Base-by-base conservation (phyloP, 1,139 yeast species). In the Debaryomyces psychrophilus region DNA sequence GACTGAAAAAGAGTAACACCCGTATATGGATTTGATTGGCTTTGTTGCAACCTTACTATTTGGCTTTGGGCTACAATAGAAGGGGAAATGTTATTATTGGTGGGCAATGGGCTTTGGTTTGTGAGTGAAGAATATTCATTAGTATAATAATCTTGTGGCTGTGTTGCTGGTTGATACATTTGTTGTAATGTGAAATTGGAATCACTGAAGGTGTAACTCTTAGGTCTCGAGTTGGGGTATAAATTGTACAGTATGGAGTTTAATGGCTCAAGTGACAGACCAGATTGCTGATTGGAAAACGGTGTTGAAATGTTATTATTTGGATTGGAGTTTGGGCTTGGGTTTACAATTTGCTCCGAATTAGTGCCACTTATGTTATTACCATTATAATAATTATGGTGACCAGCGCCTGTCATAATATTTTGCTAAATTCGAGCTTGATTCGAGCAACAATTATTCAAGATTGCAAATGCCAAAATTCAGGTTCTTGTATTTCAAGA, bases 131-230 rank as follows among this genome's bases (percentile, higher is more conserved):
- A 34, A 22, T 37, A 44, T 28, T 47, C 51, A 33, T 39, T 39
- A 37, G 29, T 41, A 12, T 44, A 42, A 26, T 43, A 46, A 22
- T 51, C 54, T 23, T 48, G 55, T 31, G 50, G 56, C 20, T 38
- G 39, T 7, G 46, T 14, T 8, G 41, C 41, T 22, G 31, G 31
- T 28, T 37, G 50, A 36, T 52, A 53, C 14, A 50, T 48, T 26
- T 50, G 54, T 41, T 50, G 59, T 5, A 53, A 39, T 17, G 55
- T 37, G 27, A 54, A 45, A 27, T 40, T 45, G 9, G 50, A 45
- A 27, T 56, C 58, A 17, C 34, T 14, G 29, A 53, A 43, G 22
- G 50, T 28, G 44, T 44, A 50, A 38, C 44, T 45, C 43, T 55
- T 57, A 33, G 44, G 45, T 41, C 50, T 47, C n/a, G 40, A 14